Base-by-base conservation (phyloP, 2,329 filamentous ascomycete genomes). In the Periglandula ipomoeae region DNA sequence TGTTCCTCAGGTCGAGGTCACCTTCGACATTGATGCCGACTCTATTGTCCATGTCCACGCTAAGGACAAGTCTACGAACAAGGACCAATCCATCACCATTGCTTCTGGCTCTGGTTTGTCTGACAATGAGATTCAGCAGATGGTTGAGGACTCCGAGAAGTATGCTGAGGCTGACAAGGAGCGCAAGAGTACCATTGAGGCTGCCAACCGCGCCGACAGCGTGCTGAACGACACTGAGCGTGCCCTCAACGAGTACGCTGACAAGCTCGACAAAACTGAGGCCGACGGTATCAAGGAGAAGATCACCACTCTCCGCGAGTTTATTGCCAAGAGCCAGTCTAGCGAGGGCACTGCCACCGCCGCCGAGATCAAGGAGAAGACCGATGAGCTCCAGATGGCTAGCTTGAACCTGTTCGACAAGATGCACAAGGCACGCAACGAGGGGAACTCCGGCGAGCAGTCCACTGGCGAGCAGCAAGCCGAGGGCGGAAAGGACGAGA, bases 71-170 rank as follows among this genome's bases (percentile, higher is more conserved):
- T 91, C 89, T 61, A 97, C 90, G 74, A 88, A 89, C 84, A 97
- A 96, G 84, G 91, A 97, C 68, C 91, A 98, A 79, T 96, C 90
- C 54, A 97, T 98, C 75, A 97, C 91, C 68, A 95, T 98, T 69
- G 90, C 91, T 49, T 96, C 90, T 52, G 93, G 91, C 70, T 97
- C 91, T 56, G 91, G 93, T 82, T 86, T 97, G 50, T 95, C 89
- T 43, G 90, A 98, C 54, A 71, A 78, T 49, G 91, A 98, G 78
- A 98, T 98, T 58, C 81, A 96, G 76, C 84, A 82, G 74, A 97
- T 98, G 93, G 90, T 98, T 65, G 79, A 91, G 67, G 93, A 97
- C 68, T 94, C 93, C 47, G 91, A 97, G 84, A 91, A 89, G 74
- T 97, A 94, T 67, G 89, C 87, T 51, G 90, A 93, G 73, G 70